These are phyloP conservation scores for Sphaerostilbella broomeana DNA, from an alignment of 2,329 filamentous ascomycete genomes.

Conservation along the genomic window DNA sequence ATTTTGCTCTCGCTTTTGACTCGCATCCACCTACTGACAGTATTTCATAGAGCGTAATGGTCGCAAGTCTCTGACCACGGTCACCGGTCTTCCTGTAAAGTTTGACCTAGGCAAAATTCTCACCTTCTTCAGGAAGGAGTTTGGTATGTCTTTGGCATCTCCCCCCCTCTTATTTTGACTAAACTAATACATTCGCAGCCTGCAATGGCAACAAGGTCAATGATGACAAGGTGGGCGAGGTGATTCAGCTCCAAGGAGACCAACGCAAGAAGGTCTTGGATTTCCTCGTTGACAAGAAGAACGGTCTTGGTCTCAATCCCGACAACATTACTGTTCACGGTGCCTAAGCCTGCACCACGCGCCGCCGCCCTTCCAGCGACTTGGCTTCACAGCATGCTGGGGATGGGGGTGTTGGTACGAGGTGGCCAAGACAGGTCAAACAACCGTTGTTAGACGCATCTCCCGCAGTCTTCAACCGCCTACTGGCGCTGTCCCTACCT, in stretches of 20 bases:
- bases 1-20: too few relatives aligned
- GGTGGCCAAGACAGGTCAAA: slow-evolving; percentile 15
- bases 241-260: slow-evolving; percentile 99
- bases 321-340: slow-evolving; percentile 91
- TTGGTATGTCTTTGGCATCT: slow-evolving; percentile 59
- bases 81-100: slow-evolving; percentile 97
- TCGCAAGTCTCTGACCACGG: slow-evolving; percentile 99
- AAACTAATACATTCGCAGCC: slow-evolving; percentile 37
- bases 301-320: slow-evolving; percentile 85
- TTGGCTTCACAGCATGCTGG: slow-evolving; percentile 26
- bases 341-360: slow-evolving; percentile 36
- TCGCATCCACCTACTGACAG: slow-evolving; percentile 37
- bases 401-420: slow-evolving; percentile 26
- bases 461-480: slow-evolving; percentile 12
- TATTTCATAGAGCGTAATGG: slow-evolving; percentile 85
- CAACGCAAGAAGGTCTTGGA: slow-evolving; percentile 98
- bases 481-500: background rate
- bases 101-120: slow-evolving; percentile 99
- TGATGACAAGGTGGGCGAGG: slow-evolving; percentile 95
- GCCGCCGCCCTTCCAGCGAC: slow-evolving; percentile 33
- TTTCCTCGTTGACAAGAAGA: slow-evolving; percentile 93
- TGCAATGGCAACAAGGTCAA: slow-evolving; percentile 99
- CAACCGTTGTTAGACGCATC: slow-evolving; percentile 24
- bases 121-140: slow-evolving; percentile 99
- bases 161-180: background rate